phyloP scores from a whole-genome alignment of 2,329 filamentous ascomycete species.

The Pseudopyrenochaeta lycopersici region DNA sequence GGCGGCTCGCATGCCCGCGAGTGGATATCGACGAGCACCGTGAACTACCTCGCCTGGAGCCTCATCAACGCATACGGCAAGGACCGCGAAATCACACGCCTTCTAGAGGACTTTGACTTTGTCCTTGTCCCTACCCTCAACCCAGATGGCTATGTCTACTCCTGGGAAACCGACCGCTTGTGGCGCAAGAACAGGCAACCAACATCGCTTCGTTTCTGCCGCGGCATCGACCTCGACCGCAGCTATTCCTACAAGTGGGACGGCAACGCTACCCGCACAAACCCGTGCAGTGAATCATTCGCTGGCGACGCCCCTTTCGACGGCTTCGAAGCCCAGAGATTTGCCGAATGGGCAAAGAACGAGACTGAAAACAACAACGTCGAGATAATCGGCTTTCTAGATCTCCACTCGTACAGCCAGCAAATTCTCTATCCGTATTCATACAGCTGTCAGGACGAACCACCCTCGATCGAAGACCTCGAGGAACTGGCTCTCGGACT shows the following conservation, averaged over 20 bases:
- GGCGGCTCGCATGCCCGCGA: constrained; percentile 93
- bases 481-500: constrained; percentile 89
- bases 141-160: constrained; percentile 93
- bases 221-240: constrained; percentile 88
- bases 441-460: constrained; percentile 79
- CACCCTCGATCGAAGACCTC: constrained; percentile 89
- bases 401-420: constrained; percentile 95
- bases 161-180: constrained; percentile 88
- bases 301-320: constrained; percentile 85
- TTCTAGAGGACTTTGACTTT: constrained; percentile 86
- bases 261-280: constrained; percentile 66
- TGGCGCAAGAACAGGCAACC: constrained; percentile 95
- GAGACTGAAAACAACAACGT: constrained; percentile 75
- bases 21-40: constrained; percentile 94
- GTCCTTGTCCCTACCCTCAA: constrained; percentile 90
- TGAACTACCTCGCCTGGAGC: constrained; percentile 89
- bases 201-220: constrained; percentile 83
- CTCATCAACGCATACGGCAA: constrained; percentile 86
- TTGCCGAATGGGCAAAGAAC: constrained; percentile 85
- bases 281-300: constrained; percentile 92
- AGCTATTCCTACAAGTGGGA: constrained; percentile 89
- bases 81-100: constrained; percentile 72
- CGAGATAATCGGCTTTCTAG: constrained; percentile 83
- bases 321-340: constrained; percentile 76
- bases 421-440: constrained; percentile 93